phyloP scores from a whole-genome alignment of 768 basidiomycete species.

The Punctularia strigosozonata region DNA sequence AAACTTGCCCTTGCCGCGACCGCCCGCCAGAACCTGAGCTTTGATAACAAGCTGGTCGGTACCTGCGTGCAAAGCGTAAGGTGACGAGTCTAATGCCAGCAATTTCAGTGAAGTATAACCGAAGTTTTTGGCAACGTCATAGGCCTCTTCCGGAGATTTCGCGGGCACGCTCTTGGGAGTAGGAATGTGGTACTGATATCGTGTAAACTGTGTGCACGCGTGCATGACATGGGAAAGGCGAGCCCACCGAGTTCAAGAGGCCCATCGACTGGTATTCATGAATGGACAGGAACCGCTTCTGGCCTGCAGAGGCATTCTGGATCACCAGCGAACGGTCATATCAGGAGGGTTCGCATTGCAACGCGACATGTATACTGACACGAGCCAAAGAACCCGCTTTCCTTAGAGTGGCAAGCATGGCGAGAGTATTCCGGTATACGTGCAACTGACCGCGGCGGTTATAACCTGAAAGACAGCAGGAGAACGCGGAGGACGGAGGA shows the following conservation, averaged over 20 bases:
- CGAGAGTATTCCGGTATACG: too few relatives aligned
- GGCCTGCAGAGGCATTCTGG: constrained; percentile 62
- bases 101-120: constrained; percentile 29
- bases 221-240: not conserved
- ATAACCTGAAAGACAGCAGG: too few relatives aligned
- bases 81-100: not conserved
- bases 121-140: constrained; percentile 79
- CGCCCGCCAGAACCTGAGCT: constrained; percentile 97
- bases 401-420: constrained; percentile 58
- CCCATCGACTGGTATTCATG: constrained; percentile 98
- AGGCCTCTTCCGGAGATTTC: constrained; percentile 82
- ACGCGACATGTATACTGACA: constrained; percentile 21
- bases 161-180: constrained; percentile 89
- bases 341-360: constrained; percentile 6
- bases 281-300: constrained; percentile 88
- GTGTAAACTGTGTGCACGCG: constrained; percentile 2
- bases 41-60: constrained; percentile 84
- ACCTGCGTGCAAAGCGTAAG: constrained; percentile 30
- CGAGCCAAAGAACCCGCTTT: constrained; percentile 55
- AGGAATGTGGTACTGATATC: constrained; percentile 80
- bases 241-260: constrained; percentile 79
- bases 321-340: too few relatives aligned
- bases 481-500: too few relatives aligned
- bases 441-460: too few relatives aligned
- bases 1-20: constrained; percentile 96